phyloP scores from a whole-genome alignment of 805 yeast species.

The Kurtzmaniella fragi region DNA sequence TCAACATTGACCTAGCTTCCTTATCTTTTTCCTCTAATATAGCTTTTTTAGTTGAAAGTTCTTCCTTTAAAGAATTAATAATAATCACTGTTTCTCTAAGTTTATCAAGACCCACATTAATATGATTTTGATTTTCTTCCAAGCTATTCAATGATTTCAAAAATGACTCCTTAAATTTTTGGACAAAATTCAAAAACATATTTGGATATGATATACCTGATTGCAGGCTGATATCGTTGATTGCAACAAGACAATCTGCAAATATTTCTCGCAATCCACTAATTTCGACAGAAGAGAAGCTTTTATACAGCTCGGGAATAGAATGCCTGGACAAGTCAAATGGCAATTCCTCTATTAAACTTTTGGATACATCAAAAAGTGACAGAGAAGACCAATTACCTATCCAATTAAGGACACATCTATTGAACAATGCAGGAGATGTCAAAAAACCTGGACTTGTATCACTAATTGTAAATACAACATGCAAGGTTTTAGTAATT shows the following conservation, averaged over 20 bases:
- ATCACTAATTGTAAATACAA: conserved; percentile 69
- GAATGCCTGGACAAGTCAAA: conserved; percentile 43
- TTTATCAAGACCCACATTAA: conserved; percentile 67
- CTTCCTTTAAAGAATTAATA: conserved; percentile 55
- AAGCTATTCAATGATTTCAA: conserved; percentile 40
- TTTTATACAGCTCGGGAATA: conserved; percentile 22
- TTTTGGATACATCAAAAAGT: conserved; percentile 44
- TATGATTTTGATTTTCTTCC: conserved; percentile 66
- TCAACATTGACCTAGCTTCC: conserved; percentile 68
- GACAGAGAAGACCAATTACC: conserved; percentile 69
- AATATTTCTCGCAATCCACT: conserved; percentile 39
- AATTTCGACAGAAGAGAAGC: conserved; percentile 8
- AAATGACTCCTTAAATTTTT: conserved; percentile 41
- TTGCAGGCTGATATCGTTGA: conserved; percentile 34
- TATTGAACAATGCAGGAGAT: conserved; percentile 84
- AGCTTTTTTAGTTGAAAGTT: conserved; percentile 48
- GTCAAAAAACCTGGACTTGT: conserved; percentile 48
- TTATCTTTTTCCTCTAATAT: conserved; percentile 51
- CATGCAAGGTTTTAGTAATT: conserved; percentile 70
- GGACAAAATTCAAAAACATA: conserved; percentile 47
- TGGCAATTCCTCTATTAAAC: conserved; percentile 42
- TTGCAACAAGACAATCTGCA: conserved; percentile 38
- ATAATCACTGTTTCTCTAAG: conserved; percentile 71
- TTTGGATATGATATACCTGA: conserved; percentile 41
- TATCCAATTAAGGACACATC: conserved; percentile 88